A percentile compares a stretch with the other conserved stretches of the same genome.
These are phyloP conservation scores for Coniophora puteana DNA, from an alignment of 1,284 basidiomycete species.

Conservation along the genomic window DNA sequence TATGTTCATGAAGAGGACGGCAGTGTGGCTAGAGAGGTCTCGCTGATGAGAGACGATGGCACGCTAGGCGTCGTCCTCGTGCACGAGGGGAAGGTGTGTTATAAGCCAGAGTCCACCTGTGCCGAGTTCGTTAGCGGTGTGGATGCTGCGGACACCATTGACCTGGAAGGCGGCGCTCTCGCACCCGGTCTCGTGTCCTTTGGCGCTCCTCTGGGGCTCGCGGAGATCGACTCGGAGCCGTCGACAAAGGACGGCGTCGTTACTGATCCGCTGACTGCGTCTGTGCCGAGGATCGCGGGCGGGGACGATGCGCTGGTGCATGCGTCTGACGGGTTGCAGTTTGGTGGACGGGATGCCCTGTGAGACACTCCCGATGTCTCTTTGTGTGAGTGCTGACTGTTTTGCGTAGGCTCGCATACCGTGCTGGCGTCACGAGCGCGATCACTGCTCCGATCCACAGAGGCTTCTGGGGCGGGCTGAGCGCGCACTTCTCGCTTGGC, in stretches of 20 bases:
- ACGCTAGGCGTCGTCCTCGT: constrained; percentile 11
- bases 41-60: not conserved
- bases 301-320: constrained; percentile 38
- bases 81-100: constrained; percentile 9
- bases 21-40: not conserved
- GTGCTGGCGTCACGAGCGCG: constrained; percentile 34
- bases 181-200: constrained; percentile 34
- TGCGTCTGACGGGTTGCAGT: constrained; percentile 47
- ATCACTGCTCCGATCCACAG: constrained; percentile 44
- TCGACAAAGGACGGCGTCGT: constrained; percentile 41
- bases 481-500: constrained; percentile 39
- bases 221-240: constrained; percentile 37
- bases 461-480: constrained; percentile 44
- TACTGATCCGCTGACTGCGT: constrained; percentile 13
- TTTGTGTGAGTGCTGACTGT: not conserved
- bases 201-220: constrained; percentile 32
- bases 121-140: not conserved
- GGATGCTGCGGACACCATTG: not conserved
- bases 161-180: constrained; percentile 35
- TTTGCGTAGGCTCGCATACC: constrained; percentile 31
- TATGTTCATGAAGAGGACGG: constrained; percentile 16
- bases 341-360: constrained; percentile 41
- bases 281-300: constrained; percentile 22
- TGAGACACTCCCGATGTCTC: constrained; percentile 1
- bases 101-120: not conserved